Base-by-base conservation (phyloP, 192 early-diverging fungal species). In the Coemansia sp. region DNA sequence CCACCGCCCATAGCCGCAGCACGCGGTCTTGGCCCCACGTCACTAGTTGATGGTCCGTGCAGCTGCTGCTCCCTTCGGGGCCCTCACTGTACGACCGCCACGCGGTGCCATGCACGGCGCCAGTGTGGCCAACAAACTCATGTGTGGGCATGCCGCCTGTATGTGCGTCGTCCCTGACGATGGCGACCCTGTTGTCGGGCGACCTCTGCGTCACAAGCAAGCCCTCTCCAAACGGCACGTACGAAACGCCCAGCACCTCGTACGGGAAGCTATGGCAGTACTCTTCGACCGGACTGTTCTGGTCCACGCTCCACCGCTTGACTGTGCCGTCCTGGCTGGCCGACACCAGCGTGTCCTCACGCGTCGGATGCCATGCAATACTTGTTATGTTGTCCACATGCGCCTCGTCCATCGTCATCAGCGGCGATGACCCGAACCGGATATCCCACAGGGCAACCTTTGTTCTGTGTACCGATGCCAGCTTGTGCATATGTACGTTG, bases 401-500 rank as follows among this genome's bases (percentile, higher is more conserved):
- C 13, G 73, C 78, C 11, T 75, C 66, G 23, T 70, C 59, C 38
- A 81, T 63, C 5, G 57, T 62, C 52, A 61, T 38, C 15, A 68
- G 27, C 2, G 78, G 78, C 61, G 65, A 40, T 2, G 78, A 72
- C 2, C 78, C 78, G 13, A 62, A 64, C 13, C 73, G 68, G 22
- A 81, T 65, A 50, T 81, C 78, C 78, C 78, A 81, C 23, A 81
- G 52, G 0, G 73, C 73, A 19, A 81, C 72, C 30, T 62, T 62
- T 54, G 64, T 75, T 37, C 73, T 61, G 55, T 81, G 78, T 10
- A 57, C 78, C 0, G 72, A 61, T 3, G 78, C 78, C 78, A 81
- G 42, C 62, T 57, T 68, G 44, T 65, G 58, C 56, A 58, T 65
- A 15, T 69, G 61, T 0, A 68, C 62, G 23, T 70, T 68, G 59